Evolutionary conservation across 192 early-diverging fungal species (phyloP).

Genomic region (Phycomyces nitens): DNA sequence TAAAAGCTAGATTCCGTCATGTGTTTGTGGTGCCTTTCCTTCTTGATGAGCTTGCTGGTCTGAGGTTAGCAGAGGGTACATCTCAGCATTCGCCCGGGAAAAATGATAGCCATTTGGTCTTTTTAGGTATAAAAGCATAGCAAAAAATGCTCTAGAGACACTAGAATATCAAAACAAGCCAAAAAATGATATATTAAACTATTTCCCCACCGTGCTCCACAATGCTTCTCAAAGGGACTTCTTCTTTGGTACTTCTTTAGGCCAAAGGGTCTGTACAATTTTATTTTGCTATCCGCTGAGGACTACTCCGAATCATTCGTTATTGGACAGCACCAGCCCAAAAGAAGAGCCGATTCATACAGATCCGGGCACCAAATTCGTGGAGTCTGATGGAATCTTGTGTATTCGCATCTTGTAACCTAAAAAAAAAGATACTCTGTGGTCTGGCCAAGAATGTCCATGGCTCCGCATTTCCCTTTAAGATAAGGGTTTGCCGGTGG

Average conservation of each 20-base stretch:
- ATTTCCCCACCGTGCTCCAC: no score
- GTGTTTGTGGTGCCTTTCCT: conserved; percentile 3
- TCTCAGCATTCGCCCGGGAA: neutral
- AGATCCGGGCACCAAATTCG: conserved; percentile 2
- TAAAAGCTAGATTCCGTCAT: neutral
- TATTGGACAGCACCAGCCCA: neutral
- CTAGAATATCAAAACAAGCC: neutral
- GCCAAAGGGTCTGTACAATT: neutral
- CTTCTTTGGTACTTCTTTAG: no score
- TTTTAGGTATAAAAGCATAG: no score
- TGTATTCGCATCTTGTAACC: neutral
- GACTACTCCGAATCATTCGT: neutral
- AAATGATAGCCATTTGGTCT: neutral
- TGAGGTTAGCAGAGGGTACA: neutral
- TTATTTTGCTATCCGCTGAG: neutral
- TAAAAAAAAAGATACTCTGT: neutral
- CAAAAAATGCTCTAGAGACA: neutral
- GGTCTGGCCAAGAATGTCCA: no score
- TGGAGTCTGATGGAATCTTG: conserved; percentile 1
- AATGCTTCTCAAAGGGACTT: no score
- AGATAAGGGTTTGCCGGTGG: no score
- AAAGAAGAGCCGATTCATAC: neutral
- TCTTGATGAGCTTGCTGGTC: neutral
- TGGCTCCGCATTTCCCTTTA: no score
- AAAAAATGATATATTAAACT: neutral